Conservation (phyloP, 1,284 basidiomycete genomes). For the Pseudozyma pruni region DNA sequence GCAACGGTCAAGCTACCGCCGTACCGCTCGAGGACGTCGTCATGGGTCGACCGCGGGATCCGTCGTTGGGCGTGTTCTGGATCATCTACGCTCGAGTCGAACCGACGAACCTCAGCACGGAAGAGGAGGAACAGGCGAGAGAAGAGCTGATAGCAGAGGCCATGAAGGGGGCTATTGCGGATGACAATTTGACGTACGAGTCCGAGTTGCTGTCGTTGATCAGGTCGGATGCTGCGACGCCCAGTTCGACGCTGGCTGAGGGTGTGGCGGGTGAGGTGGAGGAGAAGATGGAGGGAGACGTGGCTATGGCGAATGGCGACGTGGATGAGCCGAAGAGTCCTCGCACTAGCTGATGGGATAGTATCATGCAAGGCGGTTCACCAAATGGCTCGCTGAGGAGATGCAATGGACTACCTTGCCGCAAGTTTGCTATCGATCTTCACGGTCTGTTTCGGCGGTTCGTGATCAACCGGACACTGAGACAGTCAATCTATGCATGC, state of each 20-base stretch:
- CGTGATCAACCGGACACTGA: neutral
- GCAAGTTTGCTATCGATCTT: no score
- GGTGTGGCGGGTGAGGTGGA: neutral
- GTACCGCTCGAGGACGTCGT: slow-evolving; percentile 28
- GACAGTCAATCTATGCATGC: no score
- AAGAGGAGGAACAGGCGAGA: neutral
- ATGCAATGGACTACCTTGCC: no score
- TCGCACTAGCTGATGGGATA: slow-evolving; percentile 1
- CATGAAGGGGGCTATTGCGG: slow-evolving; percentile 24
- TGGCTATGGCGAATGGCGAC: neutral
- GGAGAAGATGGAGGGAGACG: neutral
- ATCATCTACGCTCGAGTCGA: slow-evolving; percentile 27
- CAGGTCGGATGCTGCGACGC: slow-evolving; percentile 37
- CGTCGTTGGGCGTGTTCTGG: slow-evolving; percentile 34
- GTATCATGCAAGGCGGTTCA: no score
- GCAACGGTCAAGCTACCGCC: slow-evolving; percentile 6
- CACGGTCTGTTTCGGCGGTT: no score
- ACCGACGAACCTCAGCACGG: neutral
- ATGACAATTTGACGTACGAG: slow-evolving; percentile 49
- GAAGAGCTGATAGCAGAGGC: slow-evolving; percentile 23
- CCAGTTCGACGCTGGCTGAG: slow-evolving; percentile 5
- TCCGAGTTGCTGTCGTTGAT: slow-evolving; percentile 47
- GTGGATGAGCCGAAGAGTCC: slow-evolving; percentile 3
- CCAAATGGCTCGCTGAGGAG: no score
- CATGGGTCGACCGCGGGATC: slow-evolving; percentile 27